These are phyloP conservation scores for Cytospora paraplurivora DNA, from an alignment of 2,329 filamentous ascomycete genomes.

Conservation along the genomic window DNA sequence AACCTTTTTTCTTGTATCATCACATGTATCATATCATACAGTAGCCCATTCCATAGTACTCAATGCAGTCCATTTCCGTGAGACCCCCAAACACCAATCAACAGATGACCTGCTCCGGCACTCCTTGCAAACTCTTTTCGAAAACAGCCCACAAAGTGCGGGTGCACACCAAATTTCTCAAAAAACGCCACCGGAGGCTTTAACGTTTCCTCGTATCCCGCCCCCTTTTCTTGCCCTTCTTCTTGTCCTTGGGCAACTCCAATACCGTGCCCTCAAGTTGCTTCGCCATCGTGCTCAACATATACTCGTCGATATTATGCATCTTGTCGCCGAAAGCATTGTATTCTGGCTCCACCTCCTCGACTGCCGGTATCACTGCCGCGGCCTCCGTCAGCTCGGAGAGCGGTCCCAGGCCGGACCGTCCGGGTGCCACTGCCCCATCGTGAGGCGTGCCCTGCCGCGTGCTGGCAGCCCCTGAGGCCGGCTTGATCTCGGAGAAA, in stretches of 20 bases:
- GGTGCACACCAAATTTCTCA: background rate
- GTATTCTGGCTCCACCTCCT: slow-evolving; percentile 48
- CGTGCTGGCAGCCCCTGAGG: slow-evolving; percentile 53
- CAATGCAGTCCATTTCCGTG: background rate
- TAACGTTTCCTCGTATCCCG: slow-evolving; percentile 58
- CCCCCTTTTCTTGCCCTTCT: slow-evolving; percentile 61
- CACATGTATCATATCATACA: slow-evolving; percentile 1
- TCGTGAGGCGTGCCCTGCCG: slow-evolving; percentile 54
- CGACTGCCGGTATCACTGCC: slow-evolving; percentile 32
- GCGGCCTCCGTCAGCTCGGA: slow-evolving; percentile 41
- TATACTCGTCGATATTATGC: slow-evolving; percentile 71
- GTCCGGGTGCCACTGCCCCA: slow-evolving; percentile 39
- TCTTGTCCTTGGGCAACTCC: slow-evolving; percentile 66
- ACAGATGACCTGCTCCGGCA: background rate
- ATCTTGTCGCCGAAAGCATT: slow-evolving; percentile 63
- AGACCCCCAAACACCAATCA: background rate
- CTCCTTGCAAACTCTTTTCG: slow-evolving; percentile 33
- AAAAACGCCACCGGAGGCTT: slow-evolving; percentile 1
- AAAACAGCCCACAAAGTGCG: background rate
- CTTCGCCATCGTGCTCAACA: slow-evolving; percentile 69
- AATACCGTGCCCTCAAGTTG: slow-evolving; percentile 60
- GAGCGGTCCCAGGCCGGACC: slow-evolving; percentile 43
- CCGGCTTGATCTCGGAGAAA: slow-evolving; percentile 67
- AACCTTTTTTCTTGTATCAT: background rate
- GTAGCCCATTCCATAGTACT: background rate